phyloP scores from a whole-genome alignment of 306 rosid species.

The Quillaja saponaria region DNA sequence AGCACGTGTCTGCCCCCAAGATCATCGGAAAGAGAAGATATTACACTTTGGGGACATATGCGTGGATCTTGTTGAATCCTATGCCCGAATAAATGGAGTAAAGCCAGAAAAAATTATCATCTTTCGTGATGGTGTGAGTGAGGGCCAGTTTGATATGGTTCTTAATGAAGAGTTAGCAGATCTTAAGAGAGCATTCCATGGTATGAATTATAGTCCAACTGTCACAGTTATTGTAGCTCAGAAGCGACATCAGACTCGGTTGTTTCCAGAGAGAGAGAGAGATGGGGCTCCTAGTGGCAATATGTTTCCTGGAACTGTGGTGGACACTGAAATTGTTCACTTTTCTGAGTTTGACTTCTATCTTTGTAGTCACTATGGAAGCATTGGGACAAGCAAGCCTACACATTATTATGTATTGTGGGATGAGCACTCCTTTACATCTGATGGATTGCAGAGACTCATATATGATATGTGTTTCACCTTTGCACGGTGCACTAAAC shows the following conservation, averaged over 20 bases:
- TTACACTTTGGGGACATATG: conserved; percentile 60
- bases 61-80: conserved; percentile 60
- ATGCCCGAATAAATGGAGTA: conserved; percentile 39
- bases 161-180: conserved; percentile 71
- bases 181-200: conserved; percentile 43
- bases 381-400: conserved; percentile 53
- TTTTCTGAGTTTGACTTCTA: conserved; percentile 43
- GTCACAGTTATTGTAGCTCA: conserved; percentile 76
- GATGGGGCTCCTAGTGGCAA: conserved; percentile 43
- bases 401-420: conserved; percentile 45
- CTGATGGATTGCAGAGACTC: conserved; percentile 46
- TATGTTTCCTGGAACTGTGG: conserved; percentile 57
- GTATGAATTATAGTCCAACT: conserved; percentile 45
- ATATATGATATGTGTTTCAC: conserved; percentile 44
- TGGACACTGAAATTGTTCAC: conserved; percentile 42
- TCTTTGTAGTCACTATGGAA: conserved; percentile 48
- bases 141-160: conserved; percentile 82
- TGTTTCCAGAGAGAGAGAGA: conserved; percentile 57
- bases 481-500: conserved; percentile 52
- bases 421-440: conserved; percentile 43
- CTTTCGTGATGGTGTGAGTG: conserved; percentile 83
- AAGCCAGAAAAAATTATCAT: conserved; percentile 57
- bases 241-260: conserved; percentile 72
- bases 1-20: conserved; percentile 56
- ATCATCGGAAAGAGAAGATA: conserved; percentile 54